Evolutionary conservation across 2,329 filamentous ascomycete genomes (phyloP), one percentile per base, ranked within the genome.

Genomic region (Colletotrichum sojae): DNA sequence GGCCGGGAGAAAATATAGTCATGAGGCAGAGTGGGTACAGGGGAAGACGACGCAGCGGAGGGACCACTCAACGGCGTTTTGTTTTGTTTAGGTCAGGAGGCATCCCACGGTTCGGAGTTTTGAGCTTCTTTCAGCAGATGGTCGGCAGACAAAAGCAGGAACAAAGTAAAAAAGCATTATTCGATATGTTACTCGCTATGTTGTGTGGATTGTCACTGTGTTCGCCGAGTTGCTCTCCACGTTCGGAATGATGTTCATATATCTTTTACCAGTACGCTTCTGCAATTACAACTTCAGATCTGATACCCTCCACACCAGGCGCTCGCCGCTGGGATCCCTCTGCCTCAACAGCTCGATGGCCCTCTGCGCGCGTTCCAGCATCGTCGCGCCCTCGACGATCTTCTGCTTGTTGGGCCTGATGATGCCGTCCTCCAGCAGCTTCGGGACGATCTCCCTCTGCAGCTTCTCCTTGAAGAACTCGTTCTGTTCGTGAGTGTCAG

Each of bases 371-470:
- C 82, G 76, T 63, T 83, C 81, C 8, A 82, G 69, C 48, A 79
- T 71, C 0, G 76, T 78, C 16, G 73, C 65, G 2, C 83, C 84
- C 65, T 85, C 81, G 9, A 85, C 76, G 1, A 84, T 66, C 15
- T 78, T 78, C 46, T 81, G 79, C 67, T 76, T 78, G 69, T 85
- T 84, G 0, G 84, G 83, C 61, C 75, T 71, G 36, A 86, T 74
- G 5, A 80, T 48, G 0, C 82, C 80, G 13, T 78, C 72, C 9
- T 78, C 78, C 16, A 86, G 69, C 71, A 89, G 72, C 1, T 79
- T 73, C 4, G 86, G 86, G 74, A 90, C 83, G 60, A 90, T 87
- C 16, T 87, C 84, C 0, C 83, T 77, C 73, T 89, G 85, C 43
- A 89, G 75, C 59, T 86, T 83, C 53, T 88, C 77, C 70, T 84